phyloP scores from a whole-genome alignment of 257 asterid genomes.

The Ilex aquifolium region DNA sequence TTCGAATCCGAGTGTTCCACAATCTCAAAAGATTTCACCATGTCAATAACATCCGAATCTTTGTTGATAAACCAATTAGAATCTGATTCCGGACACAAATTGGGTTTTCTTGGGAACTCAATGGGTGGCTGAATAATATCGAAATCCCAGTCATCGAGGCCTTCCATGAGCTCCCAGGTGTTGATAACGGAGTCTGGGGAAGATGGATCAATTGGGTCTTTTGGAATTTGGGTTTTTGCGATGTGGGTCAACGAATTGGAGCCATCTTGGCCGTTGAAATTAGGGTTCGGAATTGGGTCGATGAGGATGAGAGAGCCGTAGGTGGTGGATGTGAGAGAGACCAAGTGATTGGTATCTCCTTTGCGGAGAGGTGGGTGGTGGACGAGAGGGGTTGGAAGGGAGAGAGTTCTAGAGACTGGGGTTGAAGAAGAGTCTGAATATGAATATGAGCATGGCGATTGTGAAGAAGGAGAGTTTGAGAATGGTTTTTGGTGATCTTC shows the following conservation, averaged over 20 bases:
- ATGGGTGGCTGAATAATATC: slow-evolving; percentile 20
- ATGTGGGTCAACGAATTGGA: slow-evolving; percentile 19
- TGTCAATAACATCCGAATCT: slow-evolving; percentile 20
- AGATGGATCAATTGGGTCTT: slow-evolving; percentile 39
- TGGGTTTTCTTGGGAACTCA: slow-evolving; percentile 22
- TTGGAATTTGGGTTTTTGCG: slow-evolving; percentile 23
- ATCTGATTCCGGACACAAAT: background rate
- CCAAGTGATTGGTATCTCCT: slow-evolving; percentile 69
- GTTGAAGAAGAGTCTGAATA: slow-evolving; percentile 39
- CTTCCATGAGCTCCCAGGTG: slow-evolving; percentile 98
- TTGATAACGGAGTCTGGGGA: slow-evolving; percentile 86
- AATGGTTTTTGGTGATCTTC: slow-evolving; percentile 45
- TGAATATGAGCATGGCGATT: slow-evolving; percentile 29
- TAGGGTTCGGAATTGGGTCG: slow-evolving; percentile 32
- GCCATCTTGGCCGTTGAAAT: slow-evolving; percentile 13
- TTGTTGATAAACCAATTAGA: slow-evolving; percentile 1
- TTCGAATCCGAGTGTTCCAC: slow-evolving; percentile 37
- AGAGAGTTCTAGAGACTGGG: slow-evolving; percentile 47
- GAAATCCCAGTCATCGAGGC: slow-evolving; percentile 63
- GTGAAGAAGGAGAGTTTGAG: slow-evolving; percentile 36
- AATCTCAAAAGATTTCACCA: slow-evolving; percentile 32
- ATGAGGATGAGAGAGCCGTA: slow-evolving; percentile 68
- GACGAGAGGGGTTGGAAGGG: slow-evolving; percentile 47
- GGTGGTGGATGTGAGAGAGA: slow-evolving; percentile 74
- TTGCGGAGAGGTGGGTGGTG: slow-evolving; percentile 54